Evolutionary conservation across 2,329 filamentous ascomycete species (phyloP), one percentile per base, ranked within the genome.

Genomic region (Talaromyces islandicus): DNA sequence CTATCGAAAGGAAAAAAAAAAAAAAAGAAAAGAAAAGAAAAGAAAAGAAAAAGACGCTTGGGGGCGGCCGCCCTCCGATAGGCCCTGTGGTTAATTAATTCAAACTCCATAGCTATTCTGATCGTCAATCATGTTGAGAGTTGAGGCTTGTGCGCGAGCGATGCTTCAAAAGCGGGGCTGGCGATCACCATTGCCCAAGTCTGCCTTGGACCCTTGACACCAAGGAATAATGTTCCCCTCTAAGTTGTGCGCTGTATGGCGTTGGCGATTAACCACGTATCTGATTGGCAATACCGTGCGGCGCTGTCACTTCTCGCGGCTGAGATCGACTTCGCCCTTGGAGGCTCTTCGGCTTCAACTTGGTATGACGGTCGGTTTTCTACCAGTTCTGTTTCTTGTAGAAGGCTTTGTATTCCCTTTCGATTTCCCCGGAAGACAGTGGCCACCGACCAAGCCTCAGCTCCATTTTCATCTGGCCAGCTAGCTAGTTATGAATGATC

Each of bases 261-360:
- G 14, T 52, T 56, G 59, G 56, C 56, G 59, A 61, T 61, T 61
- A 61, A 52, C 11, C 38, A 30, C 25, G 3, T 10, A 57, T 61
- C 25, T 51, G 25, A 61, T 61, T 61, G 59, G 59, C 35, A 19
- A 57, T 25, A 7, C 43, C 19, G 14, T 24, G 19, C 43, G 50
- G 32, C 50, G 30, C 25, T 46, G 48, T 54, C 35, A 55, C 52
- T 21, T 51, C 25, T 61, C 50, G 59, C 59, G 51, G 59, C 48
- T 61, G 59, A 55, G 57, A 59, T 59, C 57, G 57, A 24, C 21
- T 46, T 46, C 43, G 54, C 51, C 51, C 57, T 29, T 7, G 5
- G 48, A 52, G 48, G 48, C 48, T 52, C 48, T 52, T 52, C 14
- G 12, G n/a, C 10, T 17, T 46, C 14, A 11, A 7, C 5, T 19